A percentile compares a stretch with the other conserved stretches of the same genome.
Conservation (phyloP, 2,329 filamentous ascomycete species). For the Fusarium sp. region DNA sequence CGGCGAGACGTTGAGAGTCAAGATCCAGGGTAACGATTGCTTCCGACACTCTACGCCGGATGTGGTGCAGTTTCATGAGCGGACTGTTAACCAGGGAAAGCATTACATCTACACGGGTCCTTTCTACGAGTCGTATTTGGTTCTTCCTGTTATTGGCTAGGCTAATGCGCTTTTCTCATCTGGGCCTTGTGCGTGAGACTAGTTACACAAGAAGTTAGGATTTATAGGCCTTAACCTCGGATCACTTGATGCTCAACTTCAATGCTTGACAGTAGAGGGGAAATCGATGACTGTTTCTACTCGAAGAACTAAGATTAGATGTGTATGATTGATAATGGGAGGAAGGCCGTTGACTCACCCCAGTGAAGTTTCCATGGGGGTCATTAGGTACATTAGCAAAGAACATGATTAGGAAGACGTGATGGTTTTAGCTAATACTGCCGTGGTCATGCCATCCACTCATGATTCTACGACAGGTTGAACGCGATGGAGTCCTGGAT, state of each 20-base stretch:
- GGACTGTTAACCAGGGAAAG: not conserved
- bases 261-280: not conserved
- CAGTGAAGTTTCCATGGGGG: not conserved
- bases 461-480: too few species aligned
- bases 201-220: not conserved
- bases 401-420: too few species aligned
- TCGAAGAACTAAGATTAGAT: not conserved
- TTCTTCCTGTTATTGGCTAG: not conserved
- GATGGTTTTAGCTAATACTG: too few species aligned
- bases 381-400: not conserved
- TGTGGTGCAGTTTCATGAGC: not conserved
- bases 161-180: not conserved
- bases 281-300: not conserved
- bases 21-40: not conserved
- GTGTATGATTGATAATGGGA: not conserved
- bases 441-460: too few species aligned
- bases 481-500: too few species aligned
- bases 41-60: not conserved
- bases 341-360: not conserved
- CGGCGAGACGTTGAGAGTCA: not conserved
- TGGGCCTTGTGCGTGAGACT: not conserved
- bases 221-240: not conserved
- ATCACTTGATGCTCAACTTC: not conserved
- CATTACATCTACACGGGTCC: not conserved
- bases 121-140: not conserved